A percentile compares a stretch with the other conserved stretches of the same genome.
Evolutionary conservation across 2,329 filamentous ascomycete species (phyloP).

Genomic region (Penicillium thymicola): DNA sequence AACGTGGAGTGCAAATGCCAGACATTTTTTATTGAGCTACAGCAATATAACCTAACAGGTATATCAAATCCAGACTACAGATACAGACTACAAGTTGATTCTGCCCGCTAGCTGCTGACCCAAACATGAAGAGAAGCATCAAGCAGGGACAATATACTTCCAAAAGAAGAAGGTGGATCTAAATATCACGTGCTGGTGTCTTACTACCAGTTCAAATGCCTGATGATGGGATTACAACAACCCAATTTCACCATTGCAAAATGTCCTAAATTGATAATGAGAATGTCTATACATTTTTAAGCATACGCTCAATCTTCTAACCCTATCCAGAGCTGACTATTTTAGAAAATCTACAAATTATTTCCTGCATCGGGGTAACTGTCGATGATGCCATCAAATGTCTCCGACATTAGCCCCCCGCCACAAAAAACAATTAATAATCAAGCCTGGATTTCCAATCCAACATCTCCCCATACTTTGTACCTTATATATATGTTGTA

Average conservation of each 20-base stretch:
- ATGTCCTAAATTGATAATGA: neutral
- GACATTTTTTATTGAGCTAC: too few relatives aligned
- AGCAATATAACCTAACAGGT: neutral
- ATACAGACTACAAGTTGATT: neutral
- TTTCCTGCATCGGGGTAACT: neutral
- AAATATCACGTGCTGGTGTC: neutral
- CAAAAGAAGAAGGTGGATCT: neutral
- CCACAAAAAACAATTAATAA: slow-evolving; percentile 1
- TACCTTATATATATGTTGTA: neutral
- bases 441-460: neutral
- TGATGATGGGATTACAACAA: neutral
- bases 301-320: too few relatives aligned
- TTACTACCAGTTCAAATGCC: neutral
- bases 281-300: neutral
- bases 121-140: neutral
- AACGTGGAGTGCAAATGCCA: neutral
- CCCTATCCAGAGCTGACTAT: neutral
- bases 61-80: neutral
- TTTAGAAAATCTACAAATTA: neutral
- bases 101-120: neutral
- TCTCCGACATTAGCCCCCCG: neutral
- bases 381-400: neutral
- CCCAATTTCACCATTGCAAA: neutral
- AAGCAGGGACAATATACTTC: neutral
- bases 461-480: neutral